These are phyloP conservation scores for Talaromyces atroroseus DNA, from an alignment of 2,329 filamentous ascomycete species.

Conservation along the genomic window DNA sequence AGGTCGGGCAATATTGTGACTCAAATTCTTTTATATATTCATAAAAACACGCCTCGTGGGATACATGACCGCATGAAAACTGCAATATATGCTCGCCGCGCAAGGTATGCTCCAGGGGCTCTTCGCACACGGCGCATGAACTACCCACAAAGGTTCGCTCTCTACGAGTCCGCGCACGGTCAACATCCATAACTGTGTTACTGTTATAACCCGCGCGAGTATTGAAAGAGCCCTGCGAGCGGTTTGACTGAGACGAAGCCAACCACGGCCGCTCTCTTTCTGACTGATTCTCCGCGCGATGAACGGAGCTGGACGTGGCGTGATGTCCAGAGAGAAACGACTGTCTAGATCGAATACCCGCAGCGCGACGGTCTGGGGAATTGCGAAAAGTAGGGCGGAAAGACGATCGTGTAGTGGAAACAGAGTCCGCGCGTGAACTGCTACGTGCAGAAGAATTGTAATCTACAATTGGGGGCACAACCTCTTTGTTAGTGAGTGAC, in stretches of 20 bases:
- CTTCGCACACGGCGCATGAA: conserved; percentile 93
- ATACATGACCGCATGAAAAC: conserved; percentile 94
- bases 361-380: conserved; percentile 2
- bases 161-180: conserved; percentile 71
- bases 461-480: conserved; percentile 1
- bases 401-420: conserved; percentile 11
- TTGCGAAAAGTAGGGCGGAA: conserved; percentile 9
- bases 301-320: conserved; percentile 10
- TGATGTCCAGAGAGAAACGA: conserved; percentile 10
- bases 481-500: conserved; percentile 6
- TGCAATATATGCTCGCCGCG: conserved; percentile 91
- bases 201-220: conserved; percentile 42
- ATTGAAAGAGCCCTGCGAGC: conserved; percentile 32
- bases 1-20: conserved; percentile 88
- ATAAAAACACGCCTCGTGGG: conserved; percentile 97
- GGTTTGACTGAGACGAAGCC: conserved; percentile 24
- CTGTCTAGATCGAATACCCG: conserved; percentile 8
- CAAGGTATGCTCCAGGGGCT: conserved; percentile 90
- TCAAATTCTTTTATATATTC: conserved; percentile 96
- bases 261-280: conserved; percentile 16
- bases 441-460: background rate
- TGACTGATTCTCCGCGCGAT: conserved; percentile 18
- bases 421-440: conserved; percentile 7
- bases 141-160: conserved; percentile 93
- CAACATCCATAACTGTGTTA: conserved; percentile 65